Percentiles rank a stretch among this genome's conserved stretches.
phyloP scores from a whole-genome alignment of 148 eudicot genomes.

The Arctostaphylos glauca region DNA sequence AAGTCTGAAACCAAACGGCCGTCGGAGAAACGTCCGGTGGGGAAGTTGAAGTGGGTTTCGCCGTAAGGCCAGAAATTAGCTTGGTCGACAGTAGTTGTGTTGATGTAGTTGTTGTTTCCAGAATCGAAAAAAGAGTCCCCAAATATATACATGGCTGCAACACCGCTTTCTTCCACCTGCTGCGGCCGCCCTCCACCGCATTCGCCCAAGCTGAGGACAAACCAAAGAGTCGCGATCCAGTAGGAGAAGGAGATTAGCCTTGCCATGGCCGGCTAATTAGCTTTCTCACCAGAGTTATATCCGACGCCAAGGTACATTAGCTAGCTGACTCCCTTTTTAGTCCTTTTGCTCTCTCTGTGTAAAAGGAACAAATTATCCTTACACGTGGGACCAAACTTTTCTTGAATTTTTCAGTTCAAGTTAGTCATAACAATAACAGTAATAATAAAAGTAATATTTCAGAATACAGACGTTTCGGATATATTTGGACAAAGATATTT shows the following conservation, averaged over 20 bases:
- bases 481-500: too few relatives aligned
- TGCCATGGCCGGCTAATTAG: neutral
- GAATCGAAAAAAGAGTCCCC: constrained; percentile 66
- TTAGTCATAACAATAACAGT: too few relatives aligned
- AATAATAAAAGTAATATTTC: too few relatives aligned
- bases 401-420: too few relatives aligned
- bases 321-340: neutral
- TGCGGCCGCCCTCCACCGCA: neutral
- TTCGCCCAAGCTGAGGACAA: neutral
- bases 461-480: too few relatives aligned
- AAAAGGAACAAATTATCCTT: neutral
- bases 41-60: constrained; percentile 38
- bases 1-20: constrained; percentile 66
- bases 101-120: constrained; percentile 72
- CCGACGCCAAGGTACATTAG: neutral
- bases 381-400: neutral
- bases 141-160: constrained; percentile 43
- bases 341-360: neutral
- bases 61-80: constrained; percentile 73
- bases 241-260: neutral
- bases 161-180: neutral
- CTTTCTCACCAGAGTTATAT: neutral
- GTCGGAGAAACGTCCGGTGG: constrained; percentile 64
- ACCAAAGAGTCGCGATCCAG: neutral
- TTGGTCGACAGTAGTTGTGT: constrained; percentile 40